Percentiles rank a stretch among this genome's conserved stretches.
These are phyloP conservation scores for Kodamaea sp. DNA, from an alignment of 1,139 yeast genomes.

Conservation along the genomic window DNA sequence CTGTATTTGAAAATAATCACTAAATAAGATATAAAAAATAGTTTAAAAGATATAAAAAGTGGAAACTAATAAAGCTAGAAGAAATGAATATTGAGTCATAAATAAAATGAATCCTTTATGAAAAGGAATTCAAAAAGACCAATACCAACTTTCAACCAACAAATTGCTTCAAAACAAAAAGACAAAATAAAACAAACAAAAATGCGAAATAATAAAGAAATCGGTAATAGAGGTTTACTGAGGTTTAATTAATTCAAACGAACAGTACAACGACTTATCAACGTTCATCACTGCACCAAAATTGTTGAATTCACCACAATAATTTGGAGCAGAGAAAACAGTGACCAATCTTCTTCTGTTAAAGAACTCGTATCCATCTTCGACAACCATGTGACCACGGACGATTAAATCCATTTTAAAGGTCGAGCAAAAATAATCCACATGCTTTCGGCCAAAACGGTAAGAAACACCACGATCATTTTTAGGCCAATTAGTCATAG, in stretches of 20 bases:
- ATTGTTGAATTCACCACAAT: conserved; percentile 87
- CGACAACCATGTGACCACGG: conserved; percentile 91
- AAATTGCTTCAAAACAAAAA: background rate
- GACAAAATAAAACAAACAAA: conserved; percentile 1
- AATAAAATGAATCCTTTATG: too few relatives aligned
- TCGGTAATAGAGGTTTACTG: conserved; percentile 14
- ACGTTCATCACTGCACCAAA: conserved; percentile 93
- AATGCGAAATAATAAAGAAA: background rate
- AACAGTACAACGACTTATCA: conserved; percentile 69
- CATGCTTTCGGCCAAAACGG: conserved; percentile 72
- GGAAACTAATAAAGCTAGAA: background rate
- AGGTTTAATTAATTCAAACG: conserved; percentile 81
- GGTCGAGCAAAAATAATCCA: conserved; percentile 62
- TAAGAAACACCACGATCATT: conserved; percentile 87
- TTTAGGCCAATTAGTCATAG: conserved; percentile 62
- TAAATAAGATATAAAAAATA: too few relatives aligned
- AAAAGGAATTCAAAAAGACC: too few relatives aligned
- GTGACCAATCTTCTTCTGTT: conserved; percentile 75
- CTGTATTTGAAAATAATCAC: too few relatives aligned
- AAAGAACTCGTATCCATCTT: conserved; percentile 88
- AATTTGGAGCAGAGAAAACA: conserved; percentile 83
- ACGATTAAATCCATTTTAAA: conserved; percentile 79
- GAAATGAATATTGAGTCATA: background rate
- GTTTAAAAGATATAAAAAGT: background rate
- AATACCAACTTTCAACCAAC: too few relatives aligned